Evolutionary conservation across 345 rosid species (phyloP).

Genomic region (Eucalyptus tenuipes): DNA sequence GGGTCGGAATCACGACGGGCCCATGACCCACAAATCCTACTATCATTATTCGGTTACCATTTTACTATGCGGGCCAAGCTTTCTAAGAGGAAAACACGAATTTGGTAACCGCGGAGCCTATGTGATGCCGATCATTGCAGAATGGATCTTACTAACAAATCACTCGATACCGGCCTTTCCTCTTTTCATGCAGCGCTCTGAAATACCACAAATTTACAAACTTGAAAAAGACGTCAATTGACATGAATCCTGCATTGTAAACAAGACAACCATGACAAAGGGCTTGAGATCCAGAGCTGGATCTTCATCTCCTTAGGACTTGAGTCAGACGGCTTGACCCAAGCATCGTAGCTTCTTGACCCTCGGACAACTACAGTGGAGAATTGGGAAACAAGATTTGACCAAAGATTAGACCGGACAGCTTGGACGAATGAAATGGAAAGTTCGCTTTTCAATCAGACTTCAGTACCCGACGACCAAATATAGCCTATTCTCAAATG

Average conservation of each 20-base stretch:
- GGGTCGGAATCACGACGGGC: neutral
- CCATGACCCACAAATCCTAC: neutral
- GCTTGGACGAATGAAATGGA: neutral
- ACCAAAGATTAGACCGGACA: neutral
- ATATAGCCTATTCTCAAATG: neutral
- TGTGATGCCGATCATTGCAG: neutral
- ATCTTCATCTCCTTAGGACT: neutral
- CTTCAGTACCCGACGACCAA: neutral
- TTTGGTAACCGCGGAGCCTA: accelerated
- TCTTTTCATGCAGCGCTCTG: neutral
- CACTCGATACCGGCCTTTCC: neutral
- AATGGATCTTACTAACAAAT: neutral
- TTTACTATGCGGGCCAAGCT: neutral
- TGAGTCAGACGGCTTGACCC: neutral
- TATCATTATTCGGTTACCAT: neutral
- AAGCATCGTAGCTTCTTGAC: neutral
- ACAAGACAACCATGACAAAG: neutral
- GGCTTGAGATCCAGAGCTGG: neutral
- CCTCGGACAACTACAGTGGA: neutral
- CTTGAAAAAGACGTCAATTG: neutral
- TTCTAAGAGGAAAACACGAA: accelerated
- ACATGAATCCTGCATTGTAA: too few relatives aligned
- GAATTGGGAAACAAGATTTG: neutral
- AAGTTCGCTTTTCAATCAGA: neutral
- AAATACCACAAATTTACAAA: neutral